Conservation (phyloP, 257 asterid genomes). For the Anisodus tanguticus region DNA sequence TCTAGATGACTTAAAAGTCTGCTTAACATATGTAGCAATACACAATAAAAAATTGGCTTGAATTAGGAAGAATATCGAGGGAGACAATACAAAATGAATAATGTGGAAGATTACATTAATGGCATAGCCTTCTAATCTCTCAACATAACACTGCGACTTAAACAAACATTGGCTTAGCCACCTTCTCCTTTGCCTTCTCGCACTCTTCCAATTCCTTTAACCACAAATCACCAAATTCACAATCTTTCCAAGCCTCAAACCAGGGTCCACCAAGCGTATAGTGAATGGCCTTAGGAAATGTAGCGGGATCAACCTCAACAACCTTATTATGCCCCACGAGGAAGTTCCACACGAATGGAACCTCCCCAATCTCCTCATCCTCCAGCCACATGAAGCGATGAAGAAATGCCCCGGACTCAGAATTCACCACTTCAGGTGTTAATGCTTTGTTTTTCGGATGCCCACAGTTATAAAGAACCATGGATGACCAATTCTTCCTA, state of each 20-base stretch:
- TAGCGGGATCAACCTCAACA: constrained; percentile 61
- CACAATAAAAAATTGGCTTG: constrained; percentile 7
- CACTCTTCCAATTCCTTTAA: constrained; percentile 73
- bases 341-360: constrained; percentile 86
- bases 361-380: constrained; percentile 81
- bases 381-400: constrained; percentile 89
- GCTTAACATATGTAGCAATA: neutral
- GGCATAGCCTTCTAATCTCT: neutral
- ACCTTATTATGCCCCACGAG: constrained; percentile 80
- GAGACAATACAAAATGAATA: neutral
- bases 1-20: constrained; percentile 4
- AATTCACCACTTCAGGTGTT: constrained; percentile 77
- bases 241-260: constrained; percentile 91
- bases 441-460: constrained; percentile 61
- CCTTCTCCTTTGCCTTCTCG: constrained; percentile 43
- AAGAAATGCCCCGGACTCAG: constrained; percentile 75
- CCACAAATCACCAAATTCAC: constrained; percentile 90
- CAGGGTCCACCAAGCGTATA: constrained; percentile 92
- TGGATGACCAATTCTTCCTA: constrained; percentile 94
- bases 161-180: neutral
- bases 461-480: constrained; percentile 87
- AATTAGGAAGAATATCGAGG: neutral
- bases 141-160: neutral
- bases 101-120: neutral
- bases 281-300: constrained; percentile 77